Evolutionary conservation across 768 basidiomycete genomes (phyloP).

Genomic region (Termitomyces bulborhizus): DNA sequence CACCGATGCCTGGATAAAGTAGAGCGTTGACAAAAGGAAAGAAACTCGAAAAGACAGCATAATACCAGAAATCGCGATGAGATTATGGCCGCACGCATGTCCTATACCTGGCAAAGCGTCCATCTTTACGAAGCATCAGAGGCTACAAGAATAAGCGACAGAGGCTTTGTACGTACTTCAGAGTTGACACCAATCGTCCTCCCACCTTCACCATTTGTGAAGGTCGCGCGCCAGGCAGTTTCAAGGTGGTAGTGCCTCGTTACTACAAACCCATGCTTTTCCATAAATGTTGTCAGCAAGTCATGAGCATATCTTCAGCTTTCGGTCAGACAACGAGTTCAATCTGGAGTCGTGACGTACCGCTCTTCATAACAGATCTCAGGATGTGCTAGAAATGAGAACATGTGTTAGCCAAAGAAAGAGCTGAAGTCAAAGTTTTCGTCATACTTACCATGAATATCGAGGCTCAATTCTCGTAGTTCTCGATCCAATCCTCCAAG

Average conservation of each 20-base stretch:
- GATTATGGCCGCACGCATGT: slow-evolving; percentile 79
- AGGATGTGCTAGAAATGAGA: slow-evolving; percentile 46
- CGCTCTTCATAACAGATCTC: slow-evolving; percentile 67
- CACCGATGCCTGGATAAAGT: slow-evolving; percentile 45
- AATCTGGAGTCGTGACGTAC: slow-evolving; percentile 27
- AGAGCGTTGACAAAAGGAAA: neutral
- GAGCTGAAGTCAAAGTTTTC: neutral
- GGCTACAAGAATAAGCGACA: too few relatives aligned
- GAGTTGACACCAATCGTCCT: slow-evolving; percentile 75
- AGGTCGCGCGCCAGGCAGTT: slow-evolving; percentile 77
- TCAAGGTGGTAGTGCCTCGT: slow-evolving; percentile 55
- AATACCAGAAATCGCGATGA: slow-evolving; percentile 60
- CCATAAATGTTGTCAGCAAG: slow-evolving; percentile 61
- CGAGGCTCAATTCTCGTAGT: slow-evolving; percentile 55
- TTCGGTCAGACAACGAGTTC: neutral
- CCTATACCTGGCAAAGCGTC: slow-evolving; percentile 57
- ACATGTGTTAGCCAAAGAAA: neutral
- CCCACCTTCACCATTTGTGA: slow-evolving; percentile 57
- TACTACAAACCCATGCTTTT: slow-evolving; percentile 58
- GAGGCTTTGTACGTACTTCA: slow-evolving; percentile 36
- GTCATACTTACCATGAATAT: slow-evolving; percentile 54
- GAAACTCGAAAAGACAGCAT: neutral
- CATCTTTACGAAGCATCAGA: slow-evolving; percentile 34
- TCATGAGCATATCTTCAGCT: slow-evolving; percentile 61
- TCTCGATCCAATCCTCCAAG: slow-evolving; percentile 49